A percentile compares a stretch with the other conserved stretches of the same genome.
Evolutionary conservation across 371 early-diverging fungal species (phyloP).

Genomic region (Mortierella sp.): DNA sequence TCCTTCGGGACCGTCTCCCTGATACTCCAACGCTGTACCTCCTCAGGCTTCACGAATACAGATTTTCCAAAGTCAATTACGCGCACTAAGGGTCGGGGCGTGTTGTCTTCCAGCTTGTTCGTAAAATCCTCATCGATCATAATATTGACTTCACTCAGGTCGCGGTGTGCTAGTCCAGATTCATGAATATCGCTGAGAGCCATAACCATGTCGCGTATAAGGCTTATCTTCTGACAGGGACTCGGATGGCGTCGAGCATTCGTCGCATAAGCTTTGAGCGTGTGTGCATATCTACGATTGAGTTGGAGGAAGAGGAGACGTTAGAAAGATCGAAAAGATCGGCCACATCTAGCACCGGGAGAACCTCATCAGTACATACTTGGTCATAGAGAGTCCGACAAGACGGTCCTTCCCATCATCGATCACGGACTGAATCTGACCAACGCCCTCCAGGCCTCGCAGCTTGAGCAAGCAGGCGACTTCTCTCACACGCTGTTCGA

Average conservation of each 20-base stretch:
- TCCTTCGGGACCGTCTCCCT: slow-evolving; percentile 52
- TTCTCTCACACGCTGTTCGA: slow-evolving; percentile 49
- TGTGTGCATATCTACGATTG: slow-evolving; percentile 59
- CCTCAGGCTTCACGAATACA: slow-evolving; percentile 56
- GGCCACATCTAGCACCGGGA: slow-evolving; percentile 14
- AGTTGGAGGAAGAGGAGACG: neutral
- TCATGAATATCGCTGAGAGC: slow-evolving; percentile 64
- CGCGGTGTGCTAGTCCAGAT: slow-evolving; percentile 69
- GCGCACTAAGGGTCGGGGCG: slow-evolving; percentile 56
- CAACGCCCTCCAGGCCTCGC: slow-evolving; percentile 38
- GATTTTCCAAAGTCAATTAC: slow-evolving; percentile 76
- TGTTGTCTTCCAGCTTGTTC: slow-evolving; percentile 59
- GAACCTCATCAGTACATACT: slow-evolving; percentile 18
- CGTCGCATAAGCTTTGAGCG: slow-evolving; percentile 67
- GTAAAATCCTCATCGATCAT: slow-evolving; percentile 68
- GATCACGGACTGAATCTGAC: slow-evolving; percentile 52
- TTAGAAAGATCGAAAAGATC: too few species aligned
- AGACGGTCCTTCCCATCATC: slow-evolving; percentile 46
- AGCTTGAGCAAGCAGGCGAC: slow-evolving; percentile 47
- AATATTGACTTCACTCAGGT: slow-evolving; percentile 72
- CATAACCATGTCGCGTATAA: slow-evolving; percentile 65
- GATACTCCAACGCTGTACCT: slow-evolving; percentile 64
- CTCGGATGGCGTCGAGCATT: slow-evolving; percentile 64
- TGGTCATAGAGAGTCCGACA: slow-evolving; percentile 53
- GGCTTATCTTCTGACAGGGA: slow-evolving; percentile 66